Percentiles rank a stretch among this genome's conserved stretches.
phyloP scores from a whole-genome alignment of 306 rosid genomes.

The Vicia sativa region DNA sequence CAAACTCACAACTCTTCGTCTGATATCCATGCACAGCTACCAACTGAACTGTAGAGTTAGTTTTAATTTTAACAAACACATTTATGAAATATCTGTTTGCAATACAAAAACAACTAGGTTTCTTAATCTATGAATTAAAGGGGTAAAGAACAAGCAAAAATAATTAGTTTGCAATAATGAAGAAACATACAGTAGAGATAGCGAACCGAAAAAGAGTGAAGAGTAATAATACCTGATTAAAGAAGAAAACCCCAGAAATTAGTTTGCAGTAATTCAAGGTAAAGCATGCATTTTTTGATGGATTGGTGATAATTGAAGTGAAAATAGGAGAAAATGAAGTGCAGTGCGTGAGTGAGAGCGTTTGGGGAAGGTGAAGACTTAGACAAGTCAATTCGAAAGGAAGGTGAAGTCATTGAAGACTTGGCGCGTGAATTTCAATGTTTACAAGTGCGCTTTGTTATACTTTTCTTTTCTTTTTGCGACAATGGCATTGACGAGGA shows the following conservation, averaged over 20 bases:
- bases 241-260: not conserved
- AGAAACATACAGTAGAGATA: not conserved
- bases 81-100: not conserved
- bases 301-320: not conserved
- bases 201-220: not conserved
- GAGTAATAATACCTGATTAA: not conserved
- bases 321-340: too few relatives aligned
- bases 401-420: not conserved
- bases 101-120: too few relatives aligned
- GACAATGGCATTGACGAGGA: too few relatives aligned
- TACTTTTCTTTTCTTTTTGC: not conserved
- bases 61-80: conserved; percentile 10
- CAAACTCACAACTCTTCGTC: too few relatives aligned
- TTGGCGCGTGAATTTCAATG: not conserved
- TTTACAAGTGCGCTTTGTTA: not conserved
- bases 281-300: not conserved
- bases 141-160: not conserved
- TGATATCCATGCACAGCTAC: too few relatives aligned
- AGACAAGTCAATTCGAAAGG: too few relatives aligned
- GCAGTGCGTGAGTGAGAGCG: too few relatives aligned
- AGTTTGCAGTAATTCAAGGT: not conserved
- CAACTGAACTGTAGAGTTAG: not conserved
- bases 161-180: not conserved
- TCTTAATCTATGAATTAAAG: too few relatives aligned
- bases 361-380: too few relatives aligned